These are phyloP conservation scores for Phytopythium montanum DNA, from an alignment of 352 stramenopile species.

Conservation along the genomic window DNA sequence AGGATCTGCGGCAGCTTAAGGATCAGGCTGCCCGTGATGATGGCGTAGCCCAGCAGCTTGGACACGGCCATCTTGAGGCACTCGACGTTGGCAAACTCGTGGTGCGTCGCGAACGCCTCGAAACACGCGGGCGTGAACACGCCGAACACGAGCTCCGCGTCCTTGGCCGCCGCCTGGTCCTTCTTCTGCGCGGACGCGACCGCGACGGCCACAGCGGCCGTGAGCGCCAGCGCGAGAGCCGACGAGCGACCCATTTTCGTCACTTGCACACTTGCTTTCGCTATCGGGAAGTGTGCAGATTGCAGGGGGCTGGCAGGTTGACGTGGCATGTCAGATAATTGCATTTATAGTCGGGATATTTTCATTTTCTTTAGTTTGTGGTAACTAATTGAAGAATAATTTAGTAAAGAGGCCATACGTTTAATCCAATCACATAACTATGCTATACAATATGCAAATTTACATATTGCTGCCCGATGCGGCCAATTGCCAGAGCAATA, in stretches of 20 bases:
- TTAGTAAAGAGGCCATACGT: too few relatives aligned
- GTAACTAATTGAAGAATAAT: too few relatives aligned
- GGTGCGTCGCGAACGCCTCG: constrained; percentile 71
- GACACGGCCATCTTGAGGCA: constrained; percentile 84
- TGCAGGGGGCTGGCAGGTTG: neutral
- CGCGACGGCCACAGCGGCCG: constrained; percentile 7
- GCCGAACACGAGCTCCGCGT: constrained; percentile 57
- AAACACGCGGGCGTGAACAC: constrained; percentile 78
- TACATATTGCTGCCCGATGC: neutral
- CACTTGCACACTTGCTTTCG: neutral
- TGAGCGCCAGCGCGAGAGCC: constrained; percentile 11
- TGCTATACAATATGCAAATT: too few relatives aligned
- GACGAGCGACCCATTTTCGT: neutral
- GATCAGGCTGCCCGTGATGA: constrained; percentile 82
- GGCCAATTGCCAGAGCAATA: neutral
- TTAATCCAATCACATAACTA: too few relatives aligned
- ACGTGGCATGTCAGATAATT: neutral
- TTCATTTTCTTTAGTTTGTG: neutral
- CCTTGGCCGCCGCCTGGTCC: neutral
- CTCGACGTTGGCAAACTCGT: constrained; percentile 78
- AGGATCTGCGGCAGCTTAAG: constrained; percentile 89
- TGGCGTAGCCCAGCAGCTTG: constrained; percentile 84
- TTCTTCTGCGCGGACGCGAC: constrained; percentile 6
- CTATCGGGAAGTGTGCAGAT: neutral
- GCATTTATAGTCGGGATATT: neutral